Evolutionary conservation across 1,284 basidiomycete genomes (phyloP).

Genomic region (Sporisorium graminicola): DNA sequence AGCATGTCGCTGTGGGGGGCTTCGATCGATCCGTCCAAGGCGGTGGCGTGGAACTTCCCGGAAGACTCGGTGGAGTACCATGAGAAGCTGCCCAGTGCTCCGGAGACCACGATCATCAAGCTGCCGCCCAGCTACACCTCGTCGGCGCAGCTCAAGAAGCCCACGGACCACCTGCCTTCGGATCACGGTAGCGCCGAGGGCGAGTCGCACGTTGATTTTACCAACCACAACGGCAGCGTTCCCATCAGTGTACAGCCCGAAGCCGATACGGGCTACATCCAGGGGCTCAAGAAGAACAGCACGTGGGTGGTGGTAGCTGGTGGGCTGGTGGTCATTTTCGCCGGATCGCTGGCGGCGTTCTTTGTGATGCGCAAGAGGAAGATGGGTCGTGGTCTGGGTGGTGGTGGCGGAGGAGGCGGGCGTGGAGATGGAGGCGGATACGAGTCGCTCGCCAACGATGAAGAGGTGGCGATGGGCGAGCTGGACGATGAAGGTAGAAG

Average conservation of each 20-base stretch:
- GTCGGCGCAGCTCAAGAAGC: constrained; percentile 73
- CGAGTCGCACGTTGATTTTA: constrained; percentile 67
- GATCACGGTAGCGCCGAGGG: constrained; percentile 77
- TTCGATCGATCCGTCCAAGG: constrained; percentile 79
- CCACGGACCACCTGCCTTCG: constrained; percentile 86
- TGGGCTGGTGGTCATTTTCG: constrained; percentile 79
- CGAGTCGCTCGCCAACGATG: constrained; percentile 76
- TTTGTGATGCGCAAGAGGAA: constrained; percentile 75
- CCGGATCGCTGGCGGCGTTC: constrained; percentile 76
- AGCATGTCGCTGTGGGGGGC: constrained; percentile 93
- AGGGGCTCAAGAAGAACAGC: constrained; percentile 80
- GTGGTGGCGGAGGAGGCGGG: constrained; percentile 38
- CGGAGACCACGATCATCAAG: constrained; percentile 57
- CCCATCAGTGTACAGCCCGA: constrained; percentile 61
- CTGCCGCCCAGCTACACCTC: constrained; percentile 70
- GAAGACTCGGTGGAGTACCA: constrained; percentile 59
- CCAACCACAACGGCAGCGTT: constrained; percentile 68
- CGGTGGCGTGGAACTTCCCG: constrained; percentile 71
- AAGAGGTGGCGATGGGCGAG: constrained; percentile 73
- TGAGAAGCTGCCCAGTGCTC: constrained; percentile 74
- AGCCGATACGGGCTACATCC: constrained; percentile 86
- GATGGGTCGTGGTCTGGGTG: constrained; percentile 68
- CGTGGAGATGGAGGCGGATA: constrained; percentile 73
- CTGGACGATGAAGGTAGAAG: constrained; percentile 53
- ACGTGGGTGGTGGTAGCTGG: constrained; percentile 87